These are phyloP conservation scores for Boletus semigastroideus DNA, from an alignment of 1,284 basidiomycete species.

Conservation along the genomic window DNA sequence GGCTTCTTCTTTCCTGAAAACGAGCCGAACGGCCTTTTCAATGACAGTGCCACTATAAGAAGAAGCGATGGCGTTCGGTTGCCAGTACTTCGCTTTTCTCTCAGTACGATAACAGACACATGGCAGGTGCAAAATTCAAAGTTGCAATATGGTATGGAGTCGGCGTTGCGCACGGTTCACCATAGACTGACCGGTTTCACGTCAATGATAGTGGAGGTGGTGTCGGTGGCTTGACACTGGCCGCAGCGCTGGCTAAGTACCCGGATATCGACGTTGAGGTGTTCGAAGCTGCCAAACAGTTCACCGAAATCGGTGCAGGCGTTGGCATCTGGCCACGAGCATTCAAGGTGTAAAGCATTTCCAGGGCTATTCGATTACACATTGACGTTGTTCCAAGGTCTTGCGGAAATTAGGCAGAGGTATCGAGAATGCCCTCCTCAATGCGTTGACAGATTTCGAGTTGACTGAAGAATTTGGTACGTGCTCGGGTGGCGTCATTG, in stretches of 20 bases:
- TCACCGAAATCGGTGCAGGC: slow-evolving; percentile 56
- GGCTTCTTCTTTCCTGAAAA: slow-evolving; percentile 8
- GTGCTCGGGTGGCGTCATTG: background rate
- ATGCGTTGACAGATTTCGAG: slow-evolving; percentile 37
- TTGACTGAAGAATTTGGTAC: slow-evolving; percentile 39
- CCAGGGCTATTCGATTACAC: background rate
- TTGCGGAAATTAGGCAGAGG: slow-evolving; percentile 43
- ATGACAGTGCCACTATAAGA: slow-evolving; percentile 9
- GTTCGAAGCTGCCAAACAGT: slow-evolving; percentile 48
- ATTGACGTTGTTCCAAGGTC: slow-evolving; percentile 40
- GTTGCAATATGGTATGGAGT: slow-evolving; percentile 31
- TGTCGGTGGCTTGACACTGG: slow-evolving; percentile 47
- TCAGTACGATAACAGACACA: slow-evolving; percentile 1
- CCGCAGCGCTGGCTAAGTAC: slow-evolving; percentile 48
- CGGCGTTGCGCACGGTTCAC: background rate
- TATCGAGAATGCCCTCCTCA: slow-evolving; percentile 46
- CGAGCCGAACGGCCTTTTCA: background rate
- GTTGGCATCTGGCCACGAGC: slow-evolving; percentile 52
- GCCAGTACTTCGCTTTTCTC: background rate
- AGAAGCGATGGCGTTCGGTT: background rate
- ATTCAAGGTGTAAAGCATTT: slow-evolving; percentile 20
- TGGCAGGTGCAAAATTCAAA: slow-evolving; percentile 27
- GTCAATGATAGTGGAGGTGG: slow-evolving; percentile 45
- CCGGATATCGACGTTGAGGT: slow-evolving; percentile 52
- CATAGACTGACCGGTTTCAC: background rate